Percentiles rank a stretch among this genome's conserved stretches.
phyloP scores from a whole-genome alignment of 768 basidiomycete species.

The Leccinum barrowsii region DNA sequence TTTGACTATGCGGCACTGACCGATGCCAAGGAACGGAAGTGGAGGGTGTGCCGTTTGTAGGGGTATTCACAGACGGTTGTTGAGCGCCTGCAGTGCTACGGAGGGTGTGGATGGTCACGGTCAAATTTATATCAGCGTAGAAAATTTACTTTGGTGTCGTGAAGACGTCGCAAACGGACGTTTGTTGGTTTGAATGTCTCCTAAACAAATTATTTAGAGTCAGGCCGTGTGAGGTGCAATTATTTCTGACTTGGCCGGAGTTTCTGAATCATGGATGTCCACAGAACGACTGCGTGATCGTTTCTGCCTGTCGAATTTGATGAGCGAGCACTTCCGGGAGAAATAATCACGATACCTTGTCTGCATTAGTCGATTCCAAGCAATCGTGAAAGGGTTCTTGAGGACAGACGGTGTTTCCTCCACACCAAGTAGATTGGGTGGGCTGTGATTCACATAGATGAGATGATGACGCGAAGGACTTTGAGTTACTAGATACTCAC shows the following conservation, averaged over 20 bases:
- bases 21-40: background rate
- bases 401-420: background rate
- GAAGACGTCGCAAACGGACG: constrained; percentile 3
- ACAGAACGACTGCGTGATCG: constrained; percentile 22
- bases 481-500: background rate
- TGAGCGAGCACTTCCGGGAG: constrained; percentile 1
- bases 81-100: background rate
- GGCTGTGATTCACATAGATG: background rate
- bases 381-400: constrained; percentile 19
- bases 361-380: constrained; percentile 19
- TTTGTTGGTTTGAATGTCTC: constrained; percentile 3
- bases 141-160: constrained; percentile 4
- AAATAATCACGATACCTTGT: constrained; percentile 9
- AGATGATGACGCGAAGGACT: background rate
- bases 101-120: background rate
- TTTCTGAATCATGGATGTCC: constrained; percentile 4
- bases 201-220: constrained; percentile 1
- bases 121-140: background rate
- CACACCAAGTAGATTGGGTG: background rate
- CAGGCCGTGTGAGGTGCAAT: background rate
- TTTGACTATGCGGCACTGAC: constrained; percentile 5
- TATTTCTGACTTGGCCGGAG: constrained; percentile 23
- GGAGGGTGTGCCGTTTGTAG: background rate
- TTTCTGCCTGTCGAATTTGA: constrained; percentile 16
- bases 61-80: background rate